Evolutionary conservation across 768 basidiomycete genomes (phyloP).

Genomic region (Candolleomyces eurysporus): DNA sequence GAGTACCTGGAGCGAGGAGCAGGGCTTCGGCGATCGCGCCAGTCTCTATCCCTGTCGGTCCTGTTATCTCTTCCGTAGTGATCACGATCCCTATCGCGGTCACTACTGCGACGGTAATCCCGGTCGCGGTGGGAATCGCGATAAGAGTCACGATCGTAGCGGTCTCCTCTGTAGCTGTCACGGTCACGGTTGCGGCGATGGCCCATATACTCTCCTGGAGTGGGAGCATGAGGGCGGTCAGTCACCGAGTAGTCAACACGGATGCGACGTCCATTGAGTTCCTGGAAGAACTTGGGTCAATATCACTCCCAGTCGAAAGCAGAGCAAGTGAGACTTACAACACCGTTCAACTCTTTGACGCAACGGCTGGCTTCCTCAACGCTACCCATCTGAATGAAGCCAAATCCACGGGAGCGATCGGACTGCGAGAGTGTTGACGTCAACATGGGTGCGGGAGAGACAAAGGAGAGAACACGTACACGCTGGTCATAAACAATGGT

Average conservation of each 20-base stretch:
- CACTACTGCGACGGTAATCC: conserved; percentile 31
- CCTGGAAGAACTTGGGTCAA: conserved; percentile 43
- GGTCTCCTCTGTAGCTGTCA: conserved; percentile 29
- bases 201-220: conserved; percentile 98
- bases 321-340: conserved; percentile 51
- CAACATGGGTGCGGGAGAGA: conserved; percentile 5
- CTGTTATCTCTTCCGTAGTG: conserved; percentile 63
- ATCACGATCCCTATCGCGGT: conserved; percentile 56
- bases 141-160: conserved; percentile 30
- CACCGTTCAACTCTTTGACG: conserved; percentile 88
- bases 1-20: conserved; percentile 69
- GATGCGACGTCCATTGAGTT: conserved; percentile 92
- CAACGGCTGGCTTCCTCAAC: conserved; percentile 87
- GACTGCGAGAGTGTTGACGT: conserved; percentile 46
- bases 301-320: background rate
- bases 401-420: conserved; percentile 95
- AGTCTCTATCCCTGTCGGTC: conserved; percentile 44
- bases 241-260: conserved; percentile 98
- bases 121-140: conserved; percentile 54
- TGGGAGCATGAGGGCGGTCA: conserved; percentile 89
- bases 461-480: conserved; percentile 47
- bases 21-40: conserved; percentile 80
- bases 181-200: conserved; percentile 59
- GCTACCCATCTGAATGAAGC: conserved; percentile 91
- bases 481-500: conserved; percentile 96